Percentiles rank a stretch among this genome's conserved stretches.
Conservation (phyloP, 75 land plant genomes). For the Adiantum capillusveneris region DNA sequence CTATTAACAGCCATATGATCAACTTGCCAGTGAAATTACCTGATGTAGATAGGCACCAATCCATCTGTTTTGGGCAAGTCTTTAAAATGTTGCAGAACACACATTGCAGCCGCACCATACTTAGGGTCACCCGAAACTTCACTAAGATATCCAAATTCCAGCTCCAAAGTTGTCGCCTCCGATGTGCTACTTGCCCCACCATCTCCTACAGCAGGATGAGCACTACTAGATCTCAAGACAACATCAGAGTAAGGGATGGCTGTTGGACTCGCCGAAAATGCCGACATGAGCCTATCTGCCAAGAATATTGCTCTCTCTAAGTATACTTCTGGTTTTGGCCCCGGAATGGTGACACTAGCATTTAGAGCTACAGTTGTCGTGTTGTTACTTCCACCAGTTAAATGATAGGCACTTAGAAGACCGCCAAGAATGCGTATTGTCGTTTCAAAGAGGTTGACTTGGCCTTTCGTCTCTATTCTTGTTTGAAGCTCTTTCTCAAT, state of each 20-base stretch:
- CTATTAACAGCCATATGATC: no score
- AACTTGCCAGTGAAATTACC: slow-evolving; percentile 47
- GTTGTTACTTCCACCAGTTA: slow-evolving; percentile 46
- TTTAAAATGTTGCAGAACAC: slow-evolving; percentile 75
- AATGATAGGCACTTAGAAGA: slow-evolving; percentile 93
- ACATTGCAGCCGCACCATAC: slow-evolving; percentile 70
- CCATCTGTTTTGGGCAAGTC: slow-evolving; percentile 88
- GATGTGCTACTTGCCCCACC: slow-evolving; percentile 94
- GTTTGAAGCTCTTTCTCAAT: slow-evolving; percentile 54
- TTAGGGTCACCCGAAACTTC: slow-evolving; percentile 78
- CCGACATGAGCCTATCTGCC: slow-evolving; percentile 69
- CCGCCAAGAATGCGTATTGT: slow-evolving; percentile 95
- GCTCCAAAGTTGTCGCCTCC: slow-evolving; percentile 84
- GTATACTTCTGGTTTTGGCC: slow-evolving; percentile 62
- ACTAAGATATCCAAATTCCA: slow-evolving; percentile 89
- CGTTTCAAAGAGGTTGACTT: slow-evolving; percentile 97
- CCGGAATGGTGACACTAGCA: slow-evolving; percentile 15
- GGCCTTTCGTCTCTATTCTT: slow-evolving; percentile 67
- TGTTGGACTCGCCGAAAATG: slow-evolving; percentile 87
- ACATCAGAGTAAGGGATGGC: slow-evolving; percentile 89
- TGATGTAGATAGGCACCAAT: slow-evolving; percentile 87
- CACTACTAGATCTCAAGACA: slow-evolving; percentile 52
- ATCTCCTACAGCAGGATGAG: slow-evolving; percentile 66
- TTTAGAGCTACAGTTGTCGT: slow-evolving; percentile 10
- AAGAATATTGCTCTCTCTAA: slow-evolving; percentile 61